phyloP scores from a whole-genome alignment of 1,284 basidiomycete genomes.

The Apiotrichum montevideense region DNA sequence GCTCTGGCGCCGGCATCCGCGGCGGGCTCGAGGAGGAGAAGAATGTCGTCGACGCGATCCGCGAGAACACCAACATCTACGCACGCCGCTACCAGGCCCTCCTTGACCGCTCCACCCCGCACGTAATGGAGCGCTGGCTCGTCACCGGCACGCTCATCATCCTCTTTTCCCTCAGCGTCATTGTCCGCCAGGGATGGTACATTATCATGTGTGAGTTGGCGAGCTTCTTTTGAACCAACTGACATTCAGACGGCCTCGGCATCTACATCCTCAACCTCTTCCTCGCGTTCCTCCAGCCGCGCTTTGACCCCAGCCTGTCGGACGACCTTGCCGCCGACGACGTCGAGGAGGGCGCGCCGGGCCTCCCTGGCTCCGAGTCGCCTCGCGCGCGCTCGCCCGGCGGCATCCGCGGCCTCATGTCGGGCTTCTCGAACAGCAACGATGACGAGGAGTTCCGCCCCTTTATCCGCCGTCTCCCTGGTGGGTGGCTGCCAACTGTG shows the following conservation, averaged over 20 bases:
- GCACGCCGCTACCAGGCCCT: slow-evolving; percentile 60
- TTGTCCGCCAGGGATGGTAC: slow-evolving; percentile 91
- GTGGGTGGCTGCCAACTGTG: slow-evolving; percentile 50
- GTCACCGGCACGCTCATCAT: slow-evolving; percentile 64
- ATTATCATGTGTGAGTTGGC: slow-evolving; percentile 51
- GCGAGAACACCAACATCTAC: slow-evolving; percentile 44
- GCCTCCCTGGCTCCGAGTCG: slow-evolving; percentile 40
- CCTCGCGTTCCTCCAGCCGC: slow-evolving; percentile 49
- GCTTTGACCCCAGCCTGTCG: slow-evolving; percentile 90
- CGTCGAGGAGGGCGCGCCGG: slow-evolving; percentile 82
- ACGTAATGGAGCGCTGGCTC: slow-evolving; percentile 83
- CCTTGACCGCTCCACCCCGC: slow-evolving; percentile 86
- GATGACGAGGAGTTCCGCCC: slow-evolving; percentile 81
- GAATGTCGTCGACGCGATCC: slow-evolving; percentile 44
- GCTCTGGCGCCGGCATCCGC: slow-evolving; percentile 28
- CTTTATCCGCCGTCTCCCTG: slow-evolving; percentile 93
- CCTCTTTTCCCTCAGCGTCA: slow-evolving; percentile 80
- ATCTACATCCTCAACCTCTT: slow-evolving; percentile 83
- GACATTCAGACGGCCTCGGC: slow-evolving; percentile 64
- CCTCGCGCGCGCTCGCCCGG: slow-evolving; percentile 15
- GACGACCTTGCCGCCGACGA: slow-evolving; percentile 90
- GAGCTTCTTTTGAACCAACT: neutral
- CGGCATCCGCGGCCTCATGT: slow-evolving; percentile 41
- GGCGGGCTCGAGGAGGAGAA: slow-evolving; percentile 42
- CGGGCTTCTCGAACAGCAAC: slow-evolving; percentile 45